Conservation (phyloP, 495 filamentous ascomycete species). For the Pyronema domesticum region DNA sequence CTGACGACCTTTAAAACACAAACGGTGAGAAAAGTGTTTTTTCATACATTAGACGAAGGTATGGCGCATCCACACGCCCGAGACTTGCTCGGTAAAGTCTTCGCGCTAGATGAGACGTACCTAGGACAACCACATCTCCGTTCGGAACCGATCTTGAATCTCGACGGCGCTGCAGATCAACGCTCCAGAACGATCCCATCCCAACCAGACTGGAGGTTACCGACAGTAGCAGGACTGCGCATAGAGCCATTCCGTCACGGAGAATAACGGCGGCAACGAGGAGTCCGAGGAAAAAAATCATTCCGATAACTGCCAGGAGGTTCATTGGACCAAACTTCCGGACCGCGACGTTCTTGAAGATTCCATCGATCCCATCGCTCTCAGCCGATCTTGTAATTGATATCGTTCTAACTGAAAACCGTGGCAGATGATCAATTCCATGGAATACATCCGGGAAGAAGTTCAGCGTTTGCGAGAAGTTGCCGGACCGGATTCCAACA, state of each 20-base stretch:
- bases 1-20: constrained; percentile 32
- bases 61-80: not conserved
- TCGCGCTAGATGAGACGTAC: not conserved
- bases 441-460: constrained; percentile 2
- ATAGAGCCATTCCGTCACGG: constrained; percentile 37
- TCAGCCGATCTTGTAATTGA: not conserved
- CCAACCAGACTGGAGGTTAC: constrained; percentile 35
- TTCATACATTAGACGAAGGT: not conserved
- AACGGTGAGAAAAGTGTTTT: constrained; percentile 38
- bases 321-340: not conserved
- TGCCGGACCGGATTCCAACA: constrained; percentile 1
- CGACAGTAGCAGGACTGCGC: constrained; percentile 32
- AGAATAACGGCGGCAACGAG: constrained; percentile 30
- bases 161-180: constrained; percentile 33
- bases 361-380: constrained; percentile 25
- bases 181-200: constrained; percentile 37
- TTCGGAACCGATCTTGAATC: constrained; percentile 33
- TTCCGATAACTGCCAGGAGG: constrained; percentile 21
- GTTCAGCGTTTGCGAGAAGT: not conserved
- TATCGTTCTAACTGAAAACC: not conserved
- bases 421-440: constrained; percentile 3
- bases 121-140: constrained; percentile 42
- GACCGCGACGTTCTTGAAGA: constrained; percentile 27
- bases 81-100: no score
- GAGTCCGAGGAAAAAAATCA: constrained; percentile 31